phyloP scores from a whole-genome alignment of 2,329 filamentous ascomycete species.

The Penicillium sp. region DNA sequence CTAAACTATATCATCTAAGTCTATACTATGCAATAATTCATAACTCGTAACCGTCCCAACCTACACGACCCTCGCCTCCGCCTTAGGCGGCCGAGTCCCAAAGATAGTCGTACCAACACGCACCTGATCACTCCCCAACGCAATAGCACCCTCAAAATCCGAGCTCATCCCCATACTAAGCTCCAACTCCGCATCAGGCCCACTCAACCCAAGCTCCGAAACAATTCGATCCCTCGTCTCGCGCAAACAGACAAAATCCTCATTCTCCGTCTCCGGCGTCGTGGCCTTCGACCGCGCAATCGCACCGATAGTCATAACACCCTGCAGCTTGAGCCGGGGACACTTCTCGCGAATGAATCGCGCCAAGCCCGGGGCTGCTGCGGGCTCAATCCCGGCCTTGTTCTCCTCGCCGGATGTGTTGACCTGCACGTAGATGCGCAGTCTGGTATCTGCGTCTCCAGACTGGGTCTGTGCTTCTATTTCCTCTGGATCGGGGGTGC shows the following conservation, averaged over 20 bases:
- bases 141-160: constrained; percentile 86
- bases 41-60: constrained; percentile 13
- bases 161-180: constrained; percentile 98
- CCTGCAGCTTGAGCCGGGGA: constrained; percentile 67
- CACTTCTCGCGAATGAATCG: constrained; percentile 65
- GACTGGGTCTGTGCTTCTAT: constrained; percentile 12
- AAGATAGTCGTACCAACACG: constrained; percentile 93
- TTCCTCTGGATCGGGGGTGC: constrained; percentile 36
- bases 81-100: constrained; percentile 71
- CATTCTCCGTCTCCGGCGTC: constrained; percentile 74
- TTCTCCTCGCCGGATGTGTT: constrained; percentile 86
- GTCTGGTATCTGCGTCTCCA: constrained; percentile 25
- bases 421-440: constrained; percentile 83
- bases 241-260: constrained; percentile 70
- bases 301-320: constrained; percentile 95
- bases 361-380: constrained; percentile 59
- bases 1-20: neutral
- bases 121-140: constrained; percentile 79
- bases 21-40: constrained; percentile 6
- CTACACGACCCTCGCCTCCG: constrained; percentile 64
- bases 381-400: constrained; percentile 77
- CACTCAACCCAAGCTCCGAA: constrained; percentile 52
- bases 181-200: constrained; percentile 57
- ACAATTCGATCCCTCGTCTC: constrained; percentile 67
- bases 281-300: constrained; percentile 76